phyloP scores from a whole-genome alignment of 192 early-diverging fungal genomes.

The Entomortierella beljakovae region DNA sequence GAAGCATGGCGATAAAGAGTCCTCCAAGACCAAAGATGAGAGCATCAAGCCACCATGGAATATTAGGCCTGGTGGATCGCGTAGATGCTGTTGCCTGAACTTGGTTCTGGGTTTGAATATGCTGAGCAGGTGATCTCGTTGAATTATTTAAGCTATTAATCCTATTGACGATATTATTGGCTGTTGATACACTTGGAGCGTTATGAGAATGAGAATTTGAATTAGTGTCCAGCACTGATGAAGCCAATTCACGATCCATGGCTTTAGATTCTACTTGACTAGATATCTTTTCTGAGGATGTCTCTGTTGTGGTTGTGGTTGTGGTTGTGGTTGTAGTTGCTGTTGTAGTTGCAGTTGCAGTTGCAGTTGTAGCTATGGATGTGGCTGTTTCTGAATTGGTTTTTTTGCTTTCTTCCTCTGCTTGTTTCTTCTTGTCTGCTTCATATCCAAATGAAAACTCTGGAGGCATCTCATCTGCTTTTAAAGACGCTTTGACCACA shows the following conservation, averaged over 20 bases:
- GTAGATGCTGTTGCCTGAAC: neutral
- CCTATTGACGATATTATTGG: neutral
- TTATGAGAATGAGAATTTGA: neutral
- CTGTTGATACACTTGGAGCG: neutral
- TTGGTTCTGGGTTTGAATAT: neutral
- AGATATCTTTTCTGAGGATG: neutral
- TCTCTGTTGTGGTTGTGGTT: neutral
- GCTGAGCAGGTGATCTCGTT: too few relatives aligned
- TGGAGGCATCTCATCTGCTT: constrained; percentile 49
- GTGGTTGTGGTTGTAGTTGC: neutral
- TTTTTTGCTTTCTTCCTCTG: neutral
- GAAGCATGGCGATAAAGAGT: constrained; percentile 32
- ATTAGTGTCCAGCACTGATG: neutral
- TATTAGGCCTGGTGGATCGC: constrained; percentile 7
- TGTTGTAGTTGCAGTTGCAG: constrained; percentile 3
- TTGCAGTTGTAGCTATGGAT: neutral
- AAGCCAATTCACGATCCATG: neutral
- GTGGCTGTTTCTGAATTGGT: neutral
- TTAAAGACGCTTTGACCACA: constrained; percentile 39
- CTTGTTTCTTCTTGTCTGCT: constrained; percentile 38
- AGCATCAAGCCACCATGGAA: constrained; percentile 51
- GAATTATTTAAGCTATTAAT: neutral
- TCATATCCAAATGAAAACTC: constrained; percentile 55
- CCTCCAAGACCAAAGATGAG: constrained; percentile 44
- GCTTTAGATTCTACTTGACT: neutral